Conservation (phyloP, 257 asterid species). For the Primulina huaijiensis region DNA sequence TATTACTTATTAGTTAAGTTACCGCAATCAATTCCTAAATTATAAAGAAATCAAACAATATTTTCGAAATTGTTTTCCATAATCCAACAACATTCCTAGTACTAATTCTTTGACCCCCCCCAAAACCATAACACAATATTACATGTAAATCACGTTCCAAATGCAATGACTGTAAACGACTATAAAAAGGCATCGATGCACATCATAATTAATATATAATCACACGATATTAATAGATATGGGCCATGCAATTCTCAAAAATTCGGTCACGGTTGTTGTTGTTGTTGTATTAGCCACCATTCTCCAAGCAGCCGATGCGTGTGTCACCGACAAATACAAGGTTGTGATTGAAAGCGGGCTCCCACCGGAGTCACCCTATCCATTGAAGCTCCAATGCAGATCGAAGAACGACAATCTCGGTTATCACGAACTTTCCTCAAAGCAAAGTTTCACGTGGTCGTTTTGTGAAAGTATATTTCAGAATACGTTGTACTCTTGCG, state of each 20-base stretch:
- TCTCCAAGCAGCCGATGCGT: neutral
- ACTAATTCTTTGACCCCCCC: no score
- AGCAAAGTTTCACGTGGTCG: neutral
- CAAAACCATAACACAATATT: no score
- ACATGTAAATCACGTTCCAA: no score
- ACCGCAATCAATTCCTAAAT: no score
- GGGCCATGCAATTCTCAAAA: neutral
- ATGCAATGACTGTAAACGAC: no score
- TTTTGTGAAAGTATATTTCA: neutral
- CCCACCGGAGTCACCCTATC: neutral
- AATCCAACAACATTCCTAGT: no score
- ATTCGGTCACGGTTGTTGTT: neutral
- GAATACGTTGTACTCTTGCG: neutral
- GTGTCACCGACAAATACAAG: neutral
- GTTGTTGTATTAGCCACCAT: neutral
- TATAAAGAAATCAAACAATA: no score
- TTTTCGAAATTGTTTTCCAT: no score
- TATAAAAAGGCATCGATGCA: neutral
- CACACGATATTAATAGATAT: no score
- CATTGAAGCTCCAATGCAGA: neutral
- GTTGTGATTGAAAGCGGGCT: neutral
- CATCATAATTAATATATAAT: neutral
- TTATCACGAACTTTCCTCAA: neutral
- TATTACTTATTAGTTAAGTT: no score
- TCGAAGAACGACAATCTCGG: conserved; percentile 1